Percentiles rank a stretch among this genome's conserved stretches.
Evolutionary conservation across 495 filamentous ascomycete genomes (phyloP).

Genomic region (Entonaema liquescens): DNA sequence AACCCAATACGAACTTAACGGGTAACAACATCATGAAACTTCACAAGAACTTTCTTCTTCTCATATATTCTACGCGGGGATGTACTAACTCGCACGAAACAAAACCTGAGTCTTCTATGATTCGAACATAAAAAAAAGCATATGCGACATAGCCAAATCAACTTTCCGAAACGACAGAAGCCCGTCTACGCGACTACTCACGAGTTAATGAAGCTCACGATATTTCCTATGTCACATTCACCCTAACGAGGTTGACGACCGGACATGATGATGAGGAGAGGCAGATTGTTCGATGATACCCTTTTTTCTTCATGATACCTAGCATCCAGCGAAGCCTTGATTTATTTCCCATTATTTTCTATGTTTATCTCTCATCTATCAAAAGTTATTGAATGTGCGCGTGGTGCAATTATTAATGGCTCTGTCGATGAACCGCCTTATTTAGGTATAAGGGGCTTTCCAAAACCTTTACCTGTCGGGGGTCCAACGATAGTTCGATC

Average conservation of each 20-base stretch:
- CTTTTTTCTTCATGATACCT: neutral
- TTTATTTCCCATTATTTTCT: constrained; percentile 9
- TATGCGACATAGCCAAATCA: neutral
- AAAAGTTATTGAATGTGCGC: neutral
- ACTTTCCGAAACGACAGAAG: constrained; percentile 13
- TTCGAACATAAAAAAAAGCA: neutral
- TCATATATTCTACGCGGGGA: neutral
- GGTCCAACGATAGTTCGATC: neutral
- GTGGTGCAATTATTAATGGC: neutral
- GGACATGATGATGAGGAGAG: constrained; percentile 15
- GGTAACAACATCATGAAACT: neutral
- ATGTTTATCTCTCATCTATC: neutral
- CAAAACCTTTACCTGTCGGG: neutral
- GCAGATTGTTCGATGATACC: constrained; percentile 41
- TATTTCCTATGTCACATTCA: neutral
- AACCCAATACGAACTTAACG: neutral
- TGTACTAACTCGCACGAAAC: neutral
- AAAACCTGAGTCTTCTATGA: neutral
- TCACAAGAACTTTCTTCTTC: neutral
- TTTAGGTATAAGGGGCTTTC: neutral
- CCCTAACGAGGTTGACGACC: constrained; percentile 25
- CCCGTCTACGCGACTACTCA: neutral
- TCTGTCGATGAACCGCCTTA: neutral
- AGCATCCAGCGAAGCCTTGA: constrained; percentile 32
- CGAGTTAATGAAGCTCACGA: constrained; percentile 22